Conservation (phyloP, 306 rosid species). For the Cucurbita ficifolia region DNA sequence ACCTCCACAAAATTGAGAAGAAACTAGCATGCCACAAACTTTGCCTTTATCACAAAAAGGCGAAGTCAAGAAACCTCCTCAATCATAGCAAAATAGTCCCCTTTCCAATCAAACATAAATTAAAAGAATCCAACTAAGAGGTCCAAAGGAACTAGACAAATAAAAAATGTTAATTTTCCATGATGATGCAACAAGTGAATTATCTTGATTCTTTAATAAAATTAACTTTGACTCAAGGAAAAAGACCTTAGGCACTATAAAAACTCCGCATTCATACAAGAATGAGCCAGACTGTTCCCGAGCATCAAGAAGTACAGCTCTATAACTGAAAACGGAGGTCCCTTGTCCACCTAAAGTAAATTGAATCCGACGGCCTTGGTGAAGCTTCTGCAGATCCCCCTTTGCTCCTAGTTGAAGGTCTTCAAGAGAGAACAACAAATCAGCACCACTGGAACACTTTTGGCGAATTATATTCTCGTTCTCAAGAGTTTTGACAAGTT, state of each 20-base stretch:
- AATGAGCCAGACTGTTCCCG: constrained; percentile 47
- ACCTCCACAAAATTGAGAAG: too few relatives aligned
- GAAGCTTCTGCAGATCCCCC: constrained; percentile 51
- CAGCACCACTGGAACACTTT: constrained; percentile 46
- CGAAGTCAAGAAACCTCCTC: too few relatives aligned
- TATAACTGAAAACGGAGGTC: constrained; percentile 50
- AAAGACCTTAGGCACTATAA: constrained; percentile 85
- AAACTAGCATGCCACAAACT: too few relatives aligned
- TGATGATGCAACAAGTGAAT: background rate
- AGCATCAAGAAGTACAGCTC: constrained; percentile 75
- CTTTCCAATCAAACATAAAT: too few relatives aligned
- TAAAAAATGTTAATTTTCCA: background rate
- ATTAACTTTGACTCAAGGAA: background rate
- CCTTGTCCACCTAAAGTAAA: constrained; percentile 63
- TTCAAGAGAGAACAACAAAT: constrained; percentile 50
- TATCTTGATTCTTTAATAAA: background rate
- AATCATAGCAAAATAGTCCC: too few relatives aligned
- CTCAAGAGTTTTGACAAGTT: constrained; percentile 55
- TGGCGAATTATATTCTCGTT: constrained; percentile 61
- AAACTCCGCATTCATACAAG: constrained; percentile 70
- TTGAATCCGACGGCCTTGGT: constrained; percentile 62
- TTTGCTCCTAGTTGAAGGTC: constrained; percentile 52
- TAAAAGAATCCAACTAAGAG: too few relatives aligned
- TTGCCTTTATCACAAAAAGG: too few relatives aligned
- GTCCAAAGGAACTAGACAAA: background rate